phyloP scores from a whole-genome alignment of 768 basidiomycete species.

The Hemileccinum impolitum region DNA sequence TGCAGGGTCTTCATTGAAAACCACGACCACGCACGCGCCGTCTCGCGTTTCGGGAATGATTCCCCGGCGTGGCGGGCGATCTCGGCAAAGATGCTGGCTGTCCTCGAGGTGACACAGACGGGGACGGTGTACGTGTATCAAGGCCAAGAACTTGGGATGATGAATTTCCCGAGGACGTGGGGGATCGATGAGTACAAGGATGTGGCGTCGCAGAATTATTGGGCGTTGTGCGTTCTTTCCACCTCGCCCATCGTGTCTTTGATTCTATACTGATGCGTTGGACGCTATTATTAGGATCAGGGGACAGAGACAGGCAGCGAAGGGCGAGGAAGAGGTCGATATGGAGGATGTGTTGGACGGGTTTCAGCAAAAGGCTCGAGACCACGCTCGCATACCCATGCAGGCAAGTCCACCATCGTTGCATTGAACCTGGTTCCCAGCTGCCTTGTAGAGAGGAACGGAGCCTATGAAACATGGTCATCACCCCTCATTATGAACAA shows the following conservation, averaged over 20 bases:
- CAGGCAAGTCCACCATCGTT: slow-evolving; percentile 44
- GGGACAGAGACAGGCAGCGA: slow-evolving; percentile 32
- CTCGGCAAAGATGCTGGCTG: slow-evolving; percentile 62
- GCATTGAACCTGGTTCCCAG: too few relatives aligned
- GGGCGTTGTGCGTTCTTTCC: slow-evolving; percentile 41
- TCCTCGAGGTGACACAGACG: slow-evolving; percentile 56
- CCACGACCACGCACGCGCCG: slow-evolving; percentile 62
- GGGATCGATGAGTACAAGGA: slow-evolving; percentile 73
- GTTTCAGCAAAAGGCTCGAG: slow-evolving; percentile 62
- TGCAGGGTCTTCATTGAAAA: slow-evolving; percentile 64
- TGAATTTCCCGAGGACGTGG: slow-evolving; percentile 61
- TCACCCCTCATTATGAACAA: too few relatives aligned
- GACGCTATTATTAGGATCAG: too few relatives aligned
- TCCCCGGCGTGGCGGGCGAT: slow-evolving; percentile 48
- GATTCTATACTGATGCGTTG: too few relatives aligned
- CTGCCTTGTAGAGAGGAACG: too few relatives aligned
- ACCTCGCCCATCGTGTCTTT: not conserved
- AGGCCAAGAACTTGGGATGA: slow-evolving; percentile 70
- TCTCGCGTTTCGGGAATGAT: slow-evolving; percentile 68
- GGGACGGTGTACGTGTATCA: slow-evolving; percentile 75
- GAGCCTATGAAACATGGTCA: too few relatives aligned
- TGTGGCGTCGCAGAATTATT: slow-evolving; percentile 58
- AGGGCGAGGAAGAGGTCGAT: slow-evolving; percentile 42
- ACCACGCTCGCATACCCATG: slow-evolving; percentile 70
- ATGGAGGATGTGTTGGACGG: slow-evolving; percentile 59